Evolutionary conservation across 306 rosid species (phyloP).

Genomic region (Astragalus glycyphyllos): DNA sequence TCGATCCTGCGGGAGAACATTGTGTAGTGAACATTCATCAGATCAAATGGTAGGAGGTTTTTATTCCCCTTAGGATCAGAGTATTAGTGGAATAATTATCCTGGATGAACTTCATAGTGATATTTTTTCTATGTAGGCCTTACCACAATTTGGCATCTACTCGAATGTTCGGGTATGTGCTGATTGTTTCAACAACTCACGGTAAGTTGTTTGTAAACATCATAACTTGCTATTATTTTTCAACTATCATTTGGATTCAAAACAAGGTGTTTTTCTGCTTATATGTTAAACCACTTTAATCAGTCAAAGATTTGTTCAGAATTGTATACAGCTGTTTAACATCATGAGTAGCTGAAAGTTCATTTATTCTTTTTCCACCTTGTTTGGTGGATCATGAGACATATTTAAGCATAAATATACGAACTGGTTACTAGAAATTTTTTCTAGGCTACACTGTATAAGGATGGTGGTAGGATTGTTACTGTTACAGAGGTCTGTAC

Average conservation of each 20-base stretch:
- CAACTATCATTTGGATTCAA: constrained; percentile 26
- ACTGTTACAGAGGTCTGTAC: too few relatives aligned
- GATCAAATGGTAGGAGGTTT: constrained; percentile 65
- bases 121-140: constrained; percentile 59
- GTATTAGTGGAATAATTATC: constrained; percentile 9
- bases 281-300: neutral
- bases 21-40: constrained; percentile 91
- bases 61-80: constrained; percentile 4
- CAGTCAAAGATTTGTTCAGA: constrained; percentile 1
- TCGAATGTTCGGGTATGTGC: constrained; percentile 84
- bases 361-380: constrained; percentile 4
- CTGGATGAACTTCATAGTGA: constrained; percentile 28
- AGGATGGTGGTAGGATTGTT: neutral
- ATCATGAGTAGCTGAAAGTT: constrained; percentile 12
- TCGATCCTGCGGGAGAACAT: constrained; percentile 90
- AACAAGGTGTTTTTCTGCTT: constrained; percentile 1
- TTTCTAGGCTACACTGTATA: constrained; percentile 8
- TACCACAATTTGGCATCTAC: constrained; percentile 86
- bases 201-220: constrained; percentile 56
- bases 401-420: constrained; percentile 3
- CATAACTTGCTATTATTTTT: constrained; percentile 17
- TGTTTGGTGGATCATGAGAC: neutral
- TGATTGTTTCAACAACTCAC: constrained; percentile 76
- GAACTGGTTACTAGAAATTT: neutral
- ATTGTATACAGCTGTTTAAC: neutral